Conservation (phyloP, 2,329 filamentous ascomycete genomes). For the Nemania bipapillata region DNA sequence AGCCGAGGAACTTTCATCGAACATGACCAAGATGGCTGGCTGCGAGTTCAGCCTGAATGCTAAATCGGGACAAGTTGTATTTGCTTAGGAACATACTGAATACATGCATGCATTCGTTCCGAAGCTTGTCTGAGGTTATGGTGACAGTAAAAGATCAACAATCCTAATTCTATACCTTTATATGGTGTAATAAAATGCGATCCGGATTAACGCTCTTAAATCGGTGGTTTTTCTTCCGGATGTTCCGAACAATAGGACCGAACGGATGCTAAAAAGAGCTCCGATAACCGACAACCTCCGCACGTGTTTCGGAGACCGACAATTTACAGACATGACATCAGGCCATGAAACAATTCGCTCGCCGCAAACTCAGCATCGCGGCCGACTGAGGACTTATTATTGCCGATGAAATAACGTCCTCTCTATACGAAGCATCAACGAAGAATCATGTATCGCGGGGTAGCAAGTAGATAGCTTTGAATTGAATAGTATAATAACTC, state of each 20-base stretch:
- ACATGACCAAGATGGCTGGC: neutral
- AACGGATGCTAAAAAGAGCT: neutral
- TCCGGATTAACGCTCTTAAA: neutral
- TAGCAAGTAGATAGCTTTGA: neutral
- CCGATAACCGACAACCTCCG: neutral
- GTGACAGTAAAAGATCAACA: no score
- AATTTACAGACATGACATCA: neutral
- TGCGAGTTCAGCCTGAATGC: conserved; percentile 7
- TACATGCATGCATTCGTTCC: neutral
- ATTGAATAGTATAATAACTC: neutral
- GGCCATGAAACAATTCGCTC: neutral
- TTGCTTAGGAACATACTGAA: neutral
- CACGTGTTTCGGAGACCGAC: neutral
- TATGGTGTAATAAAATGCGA: neutral
- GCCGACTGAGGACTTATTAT: neutral
- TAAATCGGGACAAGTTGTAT: neutral
- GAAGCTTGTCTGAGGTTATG: no score
- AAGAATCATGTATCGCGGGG: no score
- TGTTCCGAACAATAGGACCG: neutral
- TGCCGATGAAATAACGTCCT: no score
- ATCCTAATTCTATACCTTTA: no score
- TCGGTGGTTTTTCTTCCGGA: neutral
- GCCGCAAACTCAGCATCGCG: neutral
- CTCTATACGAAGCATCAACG: no score
- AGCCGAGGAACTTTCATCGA: neutral